These are phyloP conservation scores for Beauveria sp. DNA, from an alignment of 2,329 filamentous ascomycete species.

Conservation along the genomic window DNA sequence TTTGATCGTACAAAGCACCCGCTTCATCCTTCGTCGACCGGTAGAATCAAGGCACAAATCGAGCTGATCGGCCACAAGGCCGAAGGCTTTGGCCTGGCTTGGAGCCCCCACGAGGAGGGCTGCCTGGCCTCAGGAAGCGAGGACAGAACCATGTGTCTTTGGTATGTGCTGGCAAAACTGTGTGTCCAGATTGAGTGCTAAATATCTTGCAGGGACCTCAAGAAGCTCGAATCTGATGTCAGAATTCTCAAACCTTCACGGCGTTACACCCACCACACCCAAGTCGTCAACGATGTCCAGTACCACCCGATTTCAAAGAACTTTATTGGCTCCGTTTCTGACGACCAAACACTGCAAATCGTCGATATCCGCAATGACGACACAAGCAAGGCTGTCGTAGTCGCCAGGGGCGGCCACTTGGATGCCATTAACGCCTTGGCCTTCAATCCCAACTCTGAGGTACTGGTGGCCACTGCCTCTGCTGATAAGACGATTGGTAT, in stretches of 20 bases:
- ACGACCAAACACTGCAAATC: conserved; percentile 88
- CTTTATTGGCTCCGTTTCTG: conserved; percentile 87
- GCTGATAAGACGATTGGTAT: conserved; percentile 92
- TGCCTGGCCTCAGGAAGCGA: conserved; percentile 85
- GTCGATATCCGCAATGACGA: conserved; percentile 71
- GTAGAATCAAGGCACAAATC: conserved; percentile 71
- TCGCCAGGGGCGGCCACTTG: conserved; percentile 66
- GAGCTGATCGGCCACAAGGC: conserved; percentile 76
- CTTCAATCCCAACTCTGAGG: conserved; percentile 89
- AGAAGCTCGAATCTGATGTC: conserved; percentile 61
- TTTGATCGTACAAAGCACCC: conserved; percentile 96
- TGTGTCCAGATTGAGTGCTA: conserved; percentile 9
- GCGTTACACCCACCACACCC: conserved; percentile 78
- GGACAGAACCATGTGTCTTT: conserved; percentile 84
- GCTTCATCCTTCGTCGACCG: conserved; percentile 54
- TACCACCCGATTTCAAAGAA: conserved; percentile 81
- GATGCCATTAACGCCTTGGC: conserved; percentile 95
- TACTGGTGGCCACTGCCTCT: conserved; percentile 83
- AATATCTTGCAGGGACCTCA: conserved; percentile 59
- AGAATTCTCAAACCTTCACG: conserved; percentile 63
- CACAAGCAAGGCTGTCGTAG: conserved; percentile 59
- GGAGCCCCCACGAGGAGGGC: conserved; percentile 79
- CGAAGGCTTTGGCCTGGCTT: conserved; percentile 88
- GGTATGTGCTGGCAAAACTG: conserved; percentile 45
- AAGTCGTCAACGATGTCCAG: conserved; percentile 95